Evolutionary conservation across 805 yeast genomes (phyloP).

Genomic region (Starmerella kuoi): DNA sequence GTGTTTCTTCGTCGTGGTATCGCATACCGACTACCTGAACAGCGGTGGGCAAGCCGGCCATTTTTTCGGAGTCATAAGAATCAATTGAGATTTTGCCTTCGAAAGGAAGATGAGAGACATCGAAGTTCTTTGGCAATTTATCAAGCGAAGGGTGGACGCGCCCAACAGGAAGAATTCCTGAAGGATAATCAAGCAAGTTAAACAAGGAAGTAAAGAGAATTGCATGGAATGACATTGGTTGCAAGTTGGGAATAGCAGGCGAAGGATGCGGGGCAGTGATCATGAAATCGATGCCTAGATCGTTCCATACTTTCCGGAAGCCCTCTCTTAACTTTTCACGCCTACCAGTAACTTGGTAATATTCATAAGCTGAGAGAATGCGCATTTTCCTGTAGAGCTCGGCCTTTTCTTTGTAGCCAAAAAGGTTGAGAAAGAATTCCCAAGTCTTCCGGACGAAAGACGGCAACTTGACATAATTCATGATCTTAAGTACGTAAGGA

Average conservation of each 20-base stretch:
- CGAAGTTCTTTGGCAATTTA: slow-evolving; percentile 26
- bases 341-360: slow-evolving; percentile 27
- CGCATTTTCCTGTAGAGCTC: slow-evolving; percentile 27
- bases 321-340: slow-evolving; percentile 30
- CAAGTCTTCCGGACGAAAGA: slow-evolving; percentile 27
- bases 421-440: slow-evolving; percentile 30
- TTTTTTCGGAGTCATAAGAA: slow-evolving; percentile 40
- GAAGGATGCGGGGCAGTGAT: slow-evolving; percentile 33
- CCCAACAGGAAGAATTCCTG: slow-evolving; percentile 47
- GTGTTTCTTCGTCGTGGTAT: slow-evolving; percentile 49
- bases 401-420: slow-evolving; percentile 32
- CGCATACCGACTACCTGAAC: slow-evolving; percentile 50
- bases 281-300: slow-evolving; percentile 31
- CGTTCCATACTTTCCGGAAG: slow-evolving; percentile 29
- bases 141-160: slow-evolving; percentile 36
- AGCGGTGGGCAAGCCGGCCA: slow-evolving; percentile 50
- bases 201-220: slow-evolving; percentile 44
- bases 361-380: slow-evolving; percentile 27
- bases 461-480: slow-evolving; percentile 27
- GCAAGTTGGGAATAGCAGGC: slow-evolving; percentile 33
- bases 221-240: slow-evolving; percentile 28
- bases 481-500: slow-evolving; percentile 28
- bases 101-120: slow-evolving; percentile 25
- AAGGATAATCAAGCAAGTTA: slow-evolving; percentile 45
- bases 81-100: slow-evolving; percentile 35